Base-by-base conservation (phyloP, 768 basidiomycete species). In the Trametes punicea region DNA sequence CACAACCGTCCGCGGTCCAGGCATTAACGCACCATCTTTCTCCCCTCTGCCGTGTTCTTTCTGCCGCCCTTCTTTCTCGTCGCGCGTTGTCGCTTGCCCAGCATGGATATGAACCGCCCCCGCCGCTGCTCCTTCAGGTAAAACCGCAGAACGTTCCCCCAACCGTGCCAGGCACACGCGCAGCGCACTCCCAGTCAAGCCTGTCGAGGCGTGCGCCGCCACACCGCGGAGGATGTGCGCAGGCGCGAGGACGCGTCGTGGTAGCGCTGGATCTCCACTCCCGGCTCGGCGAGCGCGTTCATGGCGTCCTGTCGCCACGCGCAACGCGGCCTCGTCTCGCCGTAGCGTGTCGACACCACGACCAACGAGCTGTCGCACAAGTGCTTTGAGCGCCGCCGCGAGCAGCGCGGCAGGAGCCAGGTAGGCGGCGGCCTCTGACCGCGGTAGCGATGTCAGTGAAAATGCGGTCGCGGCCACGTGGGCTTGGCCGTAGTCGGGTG, bases 171-270 rank as follows among this genome's bases (percentile, higher is more conserved):
- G 56, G 58, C 66, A 66, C 57, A 74, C 44, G 3, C 65, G 56
- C n/a, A 62, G 26, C 8, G 65, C 66, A 30, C 64, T 64, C 20
- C 59, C 45, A 44, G 54, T 39, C 40, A 55, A 21, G 57, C 53
- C 36, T 15, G 36, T 42, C 27, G 33, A 33, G 41, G 59, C 63
- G 34, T 46, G 51, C 23, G 36, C 39, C 16, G 60, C 58, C 33
- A 77, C 55, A 30, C 74, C 76, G n/a, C 74, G 73, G 46, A 75
- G 48, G 39, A 77, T 51, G 55, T 77, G 76, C 29, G 70, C 63
- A 2, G 75, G 76, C 0, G 75, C 74, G 41, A 77, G 63, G 41
- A 73, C 46, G 10, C 68, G 49, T 61, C 36, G 56, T 61, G 66
- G 39, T n/a, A n/a, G n/a, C n/a, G n/a, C 30, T 18, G 42, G 23